Evolutionary conservation across 805 yeast genomes (phyloP).

Genomic region (Priceomyces carsonii): DNA sequence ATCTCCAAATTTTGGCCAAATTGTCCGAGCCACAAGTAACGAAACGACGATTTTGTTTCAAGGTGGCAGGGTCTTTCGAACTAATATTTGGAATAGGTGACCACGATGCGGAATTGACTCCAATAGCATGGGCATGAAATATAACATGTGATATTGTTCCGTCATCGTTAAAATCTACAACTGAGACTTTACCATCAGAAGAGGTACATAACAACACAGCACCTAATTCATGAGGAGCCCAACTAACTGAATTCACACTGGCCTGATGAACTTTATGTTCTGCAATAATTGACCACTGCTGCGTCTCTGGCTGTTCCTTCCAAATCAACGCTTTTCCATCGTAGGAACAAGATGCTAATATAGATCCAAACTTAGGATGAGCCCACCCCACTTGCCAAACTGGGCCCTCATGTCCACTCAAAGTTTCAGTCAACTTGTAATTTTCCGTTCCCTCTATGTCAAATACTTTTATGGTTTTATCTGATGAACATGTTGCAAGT

Average conservation of each 20-base stretch:
- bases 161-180: constrained; percentile 88
- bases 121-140: constrained; percentile 85
- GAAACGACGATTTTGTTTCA: constrained; percentile 62
- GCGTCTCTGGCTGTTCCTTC: constrained; percentile 81
- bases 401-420: constrained; percentile 95
- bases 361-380: constrained; percentile 95
- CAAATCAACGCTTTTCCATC: constrained; percentile 94
- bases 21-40: constrained; percentile 97
- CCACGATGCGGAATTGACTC: constrained; percentile 95
- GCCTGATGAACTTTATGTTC: constrained; percentile 90
- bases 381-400: constrained; percentile 99
- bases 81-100: constrained; percentile 58
- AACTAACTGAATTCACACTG: constrained; percentile 87
- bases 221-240: constrained; percentile 98
- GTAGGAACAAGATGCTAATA: constrained; percentile 91
- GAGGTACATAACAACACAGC: constrained; percentile 89
- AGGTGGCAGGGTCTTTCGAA: constrained; percentile 28
- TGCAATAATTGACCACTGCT: constrained; percentile 83
- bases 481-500: constrained; percentile 94
- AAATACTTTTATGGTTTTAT: constrained; percentile 91
- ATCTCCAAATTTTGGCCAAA: constrained; percentile 87
- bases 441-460: constrained; percentile 81
- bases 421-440: constrained; percentile 79
- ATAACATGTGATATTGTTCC: constrained; percentile 69
- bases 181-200: constrained; percentile 88